These are phyloP conservation scores for Talaromyces islandicus DNA, from an alignment of 2,329 filamentous ascomycete species.

Conservation along the genomic window DNA sequence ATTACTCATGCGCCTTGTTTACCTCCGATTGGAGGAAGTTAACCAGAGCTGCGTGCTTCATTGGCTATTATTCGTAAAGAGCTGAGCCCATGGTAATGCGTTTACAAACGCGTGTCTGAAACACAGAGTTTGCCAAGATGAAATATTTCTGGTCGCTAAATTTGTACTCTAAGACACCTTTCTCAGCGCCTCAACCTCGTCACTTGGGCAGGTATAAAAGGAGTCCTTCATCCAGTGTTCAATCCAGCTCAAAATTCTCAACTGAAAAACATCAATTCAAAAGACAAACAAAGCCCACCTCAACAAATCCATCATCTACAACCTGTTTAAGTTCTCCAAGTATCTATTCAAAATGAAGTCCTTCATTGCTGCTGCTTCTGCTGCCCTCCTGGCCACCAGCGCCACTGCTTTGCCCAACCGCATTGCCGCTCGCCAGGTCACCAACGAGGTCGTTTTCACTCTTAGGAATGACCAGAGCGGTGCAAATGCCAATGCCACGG, in stretches of 20 bases:
- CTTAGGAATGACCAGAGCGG: slow-evolving; percentile 6
- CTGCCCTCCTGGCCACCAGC: slow-evolving; percentile 5
- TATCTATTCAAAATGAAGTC: slow-evolving; percentile 7
- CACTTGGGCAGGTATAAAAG: not conserved
- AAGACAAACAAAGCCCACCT: not conserved
- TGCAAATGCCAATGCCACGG: not conserved
- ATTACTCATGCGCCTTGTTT: not conserved
- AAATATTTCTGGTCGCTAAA: not conserved
- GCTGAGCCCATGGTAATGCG: not conserved
- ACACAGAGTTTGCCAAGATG: not conserved
- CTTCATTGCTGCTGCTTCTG: not conserved
- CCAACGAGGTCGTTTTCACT: slow-evolving; percentile 1
- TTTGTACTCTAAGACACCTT: not conserved
- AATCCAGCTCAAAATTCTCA: not conserved
- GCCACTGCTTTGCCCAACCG: slow-evolving; percentile 1
- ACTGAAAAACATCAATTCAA: not conserved
- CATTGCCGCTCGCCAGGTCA: not conserved
- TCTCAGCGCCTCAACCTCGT: not conserved
- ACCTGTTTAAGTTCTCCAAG: not conserved
- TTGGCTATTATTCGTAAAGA: not conserved
- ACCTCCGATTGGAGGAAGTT: not conserved
- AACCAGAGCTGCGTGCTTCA: not conserved
- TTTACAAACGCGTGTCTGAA: not conserved
- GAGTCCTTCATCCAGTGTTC: not conserved
- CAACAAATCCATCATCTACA: not conserved